Conservation (phyloP, 2,329 filamentous ascomycete species). For the Aschersonia sp. region DNA sequence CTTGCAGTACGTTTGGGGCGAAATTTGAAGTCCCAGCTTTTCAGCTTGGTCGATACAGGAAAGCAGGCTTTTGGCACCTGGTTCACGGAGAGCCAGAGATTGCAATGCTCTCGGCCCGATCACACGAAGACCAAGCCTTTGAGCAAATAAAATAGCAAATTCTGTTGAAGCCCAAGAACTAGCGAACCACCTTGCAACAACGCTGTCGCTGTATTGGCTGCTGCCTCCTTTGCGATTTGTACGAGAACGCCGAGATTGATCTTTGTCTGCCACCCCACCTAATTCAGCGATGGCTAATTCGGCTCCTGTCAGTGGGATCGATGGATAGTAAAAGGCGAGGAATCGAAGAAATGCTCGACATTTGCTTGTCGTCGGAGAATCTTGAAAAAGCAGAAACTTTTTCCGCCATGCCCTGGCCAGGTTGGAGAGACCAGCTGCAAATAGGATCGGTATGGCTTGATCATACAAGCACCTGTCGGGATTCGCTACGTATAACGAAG, state of each 20-base stretch:
- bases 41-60: constrained; percentile 46
- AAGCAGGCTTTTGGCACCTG: constrained; percentile 38
- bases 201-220: constrained; percentile 24
- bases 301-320: constrained; percentile 18
- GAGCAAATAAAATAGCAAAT: constrained; percentile 53
- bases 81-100: constrained; percentile 56
- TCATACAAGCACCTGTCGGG: constrained; percentile 32
- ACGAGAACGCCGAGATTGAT: background rate
- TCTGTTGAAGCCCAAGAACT: constrained; percentile 56
- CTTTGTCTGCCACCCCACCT: background rate
- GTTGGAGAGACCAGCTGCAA: constrained; percentile 26
- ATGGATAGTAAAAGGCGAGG: constrained; percentile 28
- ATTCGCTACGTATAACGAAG: constrained; percentile 29
- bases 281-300: constrained; percentile 16
- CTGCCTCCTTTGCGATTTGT: background rate
- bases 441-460: constrained; percentile 34
- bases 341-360: constrained; percentile 34
- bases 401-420: constrained; percentile 34
- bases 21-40: constrained; percentile 46
- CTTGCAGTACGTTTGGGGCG: constrained; percentile 47
- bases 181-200: constrained; percentile 73
- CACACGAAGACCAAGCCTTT: constrained; percentile 52
- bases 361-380: constrained; percentile 24
- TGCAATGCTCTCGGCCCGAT: constrained; percentile 68
- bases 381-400: constrained; percentile 22